A percentile compares a stretch with the other conserved stretches of the same genome.
Conservation (phyloP, 2,329 filamentous ascomycete genomes). For the Neobulgaria alba region DNA sequence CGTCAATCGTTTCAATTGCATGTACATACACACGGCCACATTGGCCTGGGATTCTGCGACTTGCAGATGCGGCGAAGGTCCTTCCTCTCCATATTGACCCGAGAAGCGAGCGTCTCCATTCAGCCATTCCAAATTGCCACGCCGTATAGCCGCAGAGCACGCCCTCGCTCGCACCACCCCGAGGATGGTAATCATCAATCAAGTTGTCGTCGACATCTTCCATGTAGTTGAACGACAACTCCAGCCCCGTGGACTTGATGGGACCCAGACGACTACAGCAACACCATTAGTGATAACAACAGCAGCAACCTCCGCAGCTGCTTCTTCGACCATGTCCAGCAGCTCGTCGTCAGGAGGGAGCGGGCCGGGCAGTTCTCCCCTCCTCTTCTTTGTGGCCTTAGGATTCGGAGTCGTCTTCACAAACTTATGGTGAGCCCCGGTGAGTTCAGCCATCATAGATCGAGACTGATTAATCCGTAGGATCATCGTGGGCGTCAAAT, state of each 20-base stretch:
- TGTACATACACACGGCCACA: too few species aligned
- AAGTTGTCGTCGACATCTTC: slow-evolving; percentile 22
- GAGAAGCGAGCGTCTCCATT: slow-evolving; percentile 4
- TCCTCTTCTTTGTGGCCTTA: slow-evolving; percentile 89
- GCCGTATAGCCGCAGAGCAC: slow-evolving; percentile 6
- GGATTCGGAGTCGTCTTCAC: slow-evolving; percentile 98
- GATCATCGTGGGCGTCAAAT: slow-evolving; percentile 99
- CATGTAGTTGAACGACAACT: slow-evolving; percentile 19
- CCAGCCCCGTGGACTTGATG: slow-evolving; percentile 10
- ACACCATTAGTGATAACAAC: slow-evolving; percentile 5
- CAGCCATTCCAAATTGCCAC: slow-evolving; percentile 8
- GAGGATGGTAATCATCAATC: slow-evolving; percentile 22
- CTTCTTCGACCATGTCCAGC: slow-evolving; percentile 17
- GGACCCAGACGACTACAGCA: slow-evolving; percentile 11
- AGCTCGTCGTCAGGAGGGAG: slow-evolving; percentile 6
- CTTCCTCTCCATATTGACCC: not conserved
- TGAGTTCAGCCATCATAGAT: too few species aligned
- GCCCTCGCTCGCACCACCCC: not conserved
- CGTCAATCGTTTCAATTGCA: not conserved
- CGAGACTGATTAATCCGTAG: too few species aligned
- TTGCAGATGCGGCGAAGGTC: not conserved
- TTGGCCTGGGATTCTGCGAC: too few species aligned
- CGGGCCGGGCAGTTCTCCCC: slow-evolving; percentile 57
- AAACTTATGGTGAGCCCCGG: slow-evolving; percentile 75
- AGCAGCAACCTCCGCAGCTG: slow-evolving; percentile 6